phyloP scores from a whole-genome alignment of 345 rosid genomes.

The Eucalyptus dawsonii region DNA sequence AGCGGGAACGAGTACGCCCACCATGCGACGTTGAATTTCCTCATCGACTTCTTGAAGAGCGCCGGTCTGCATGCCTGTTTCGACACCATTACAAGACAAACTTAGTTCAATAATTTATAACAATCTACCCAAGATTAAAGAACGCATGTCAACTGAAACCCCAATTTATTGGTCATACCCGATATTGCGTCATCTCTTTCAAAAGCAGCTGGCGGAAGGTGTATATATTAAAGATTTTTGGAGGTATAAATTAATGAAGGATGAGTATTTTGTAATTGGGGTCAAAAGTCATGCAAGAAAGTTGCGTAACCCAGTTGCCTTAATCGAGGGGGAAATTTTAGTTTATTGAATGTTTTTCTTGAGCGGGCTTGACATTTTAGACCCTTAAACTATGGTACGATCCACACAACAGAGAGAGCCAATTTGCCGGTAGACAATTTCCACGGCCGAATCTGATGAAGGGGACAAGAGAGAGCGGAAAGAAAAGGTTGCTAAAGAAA shows the following conservation, averaged over 20 bases:
- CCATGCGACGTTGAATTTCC: slow-evolving; percentile 23
- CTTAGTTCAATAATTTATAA: neutral
- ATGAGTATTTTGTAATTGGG: neutral
- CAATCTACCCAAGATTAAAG: neutral
- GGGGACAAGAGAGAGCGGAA: neutral
- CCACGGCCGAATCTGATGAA: neutral
- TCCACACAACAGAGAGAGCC: neutral
- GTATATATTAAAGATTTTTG: neutral
- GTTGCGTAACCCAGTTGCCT: neutral
- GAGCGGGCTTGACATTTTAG: neutral
- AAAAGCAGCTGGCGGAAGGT: neutral
- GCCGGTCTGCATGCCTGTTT: slow-evolving; percentile 15
- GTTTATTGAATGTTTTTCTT: neutral
- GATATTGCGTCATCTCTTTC: neutral
- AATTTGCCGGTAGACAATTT: too few species aligned
- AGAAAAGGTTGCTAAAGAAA: neutral
- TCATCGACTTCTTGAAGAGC: slow-evolving; percentile 25
- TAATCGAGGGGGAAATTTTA: neutral
- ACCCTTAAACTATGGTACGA: neutral
- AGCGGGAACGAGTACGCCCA: slow-evolving; percentile 34
- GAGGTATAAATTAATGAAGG: neutral
- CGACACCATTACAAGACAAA: neutral
- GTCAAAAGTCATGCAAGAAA: neutral
- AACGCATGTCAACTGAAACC: neutral
- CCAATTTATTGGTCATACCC: neutral